These are phyloP conservation scores for Pythium rishiriense DNA, from an alignment of 352 stramenopile genomes.

Conservation along the genomic window DNA sequence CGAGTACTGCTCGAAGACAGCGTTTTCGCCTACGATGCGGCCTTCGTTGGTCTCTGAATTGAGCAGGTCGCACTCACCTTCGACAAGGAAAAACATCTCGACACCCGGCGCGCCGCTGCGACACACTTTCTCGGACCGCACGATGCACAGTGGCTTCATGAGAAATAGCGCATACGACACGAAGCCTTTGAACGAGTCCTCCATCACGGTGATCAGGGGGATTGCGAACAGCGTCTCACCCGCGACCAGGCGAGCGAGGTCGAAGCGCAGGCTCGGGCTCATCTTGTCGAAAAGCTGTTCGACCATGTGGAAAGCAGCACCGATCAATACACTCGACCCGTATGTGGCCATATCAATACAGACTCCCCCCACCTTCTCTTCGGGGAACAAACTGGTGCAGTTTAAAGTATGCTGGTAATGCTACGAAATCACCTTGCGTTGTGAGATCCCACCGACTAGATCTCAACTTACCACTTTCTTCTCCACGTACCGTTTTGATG, in stretches of 20 bases:
- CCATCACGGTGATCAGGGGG: constrained; percentile 83
- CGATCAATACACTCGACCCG: too few species aligned
- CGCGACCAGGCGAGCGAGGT: constrained; percentile 75
- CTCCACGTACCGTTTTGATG: constrained; percentile 55
- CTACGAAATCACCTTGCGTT: too few species aligned
- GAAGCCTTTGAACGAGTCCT: constrained; percentile 87
- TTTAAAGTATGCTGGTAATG: constrained; percentile 75
- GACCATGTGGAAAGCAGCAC: not conserved
- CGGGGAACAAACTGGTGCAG: constrained; percentile 74
- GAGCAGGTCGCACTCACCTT: constrained; percentile 79
- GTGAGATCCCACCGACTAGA: too few species aligned
- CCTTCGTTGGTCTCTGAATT: constrained; percentile 63
- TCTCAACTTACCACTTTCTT: too few species aligned
- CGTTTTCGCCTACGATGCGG: constrained; percentile 64
- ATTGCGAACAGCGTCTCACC: constrained; percentile 79
- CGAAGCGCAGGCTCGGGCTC: constrained; percentile 76
- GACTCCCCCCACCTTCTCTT: constrained; percentile 58
- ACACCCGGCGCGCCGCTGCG: constrained; percentile 62
- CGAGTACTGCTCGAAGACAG: constrained; percentile 84
- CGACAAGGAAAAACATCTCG: constrained; percentile 86
- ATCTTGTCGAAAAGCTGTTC: constrained; percentile 80
- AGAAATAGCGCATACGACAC: constrained; percentile 86
- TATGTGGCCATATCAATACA: not conserved
- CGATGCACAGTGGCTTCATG: constrained; percentile 73
- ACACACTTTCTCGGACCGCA: constrained; percentile 73